Conservation (phyloP, 768 basidiomycete species). For the Kwoniella sp. region DNA sequence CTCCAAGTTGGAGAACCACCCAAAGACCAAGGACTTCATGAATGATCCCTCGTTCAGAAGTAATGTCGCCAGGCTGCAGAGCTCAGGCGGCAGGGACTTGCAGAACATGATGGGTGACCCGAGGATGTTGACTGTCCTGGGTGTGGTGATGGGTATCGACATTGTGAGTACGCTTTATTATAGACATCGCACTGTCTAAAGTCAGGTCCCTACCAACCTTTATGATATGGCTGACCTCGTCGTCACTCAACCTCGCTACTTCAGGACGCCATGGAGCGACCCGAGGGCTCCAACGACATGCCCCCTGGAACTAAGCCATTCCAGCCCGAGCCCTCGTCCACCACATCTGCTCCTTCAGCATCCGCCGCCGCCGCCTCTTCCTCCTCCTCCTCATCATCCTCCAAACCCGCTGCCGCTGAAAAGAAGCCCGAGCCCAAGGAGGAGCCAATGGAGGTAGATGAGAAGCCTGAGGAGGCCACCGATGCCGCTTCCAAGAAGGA, state of each 20-base stretch:
- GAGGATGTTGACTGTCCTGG: constrained; percentile 81
- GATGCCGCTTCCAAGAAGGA: constrained; percentile 74
- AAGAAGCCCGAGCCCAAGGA: constrained; percentile 52
- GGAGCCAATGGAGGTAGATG: constrained; percentile 59
- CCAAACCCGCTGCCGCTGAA: constrained; percentile 57
- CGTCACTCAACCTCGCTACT: too few species aligned
- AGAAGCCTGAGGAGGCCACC: constrained; percentile 63
- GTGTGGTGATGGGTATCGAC: constrained; percentile 90
- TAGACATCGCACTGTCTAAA: too few species aligned
- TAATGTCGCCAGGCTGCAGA: constrained; percentile 59
- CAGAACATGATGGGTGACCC: constrained; percentile 71
- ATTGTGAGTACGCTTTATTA: constrained; percentile 61
- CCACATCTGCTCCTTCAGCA: constrained; percentile 47
- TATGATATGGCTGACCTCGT: constrained; percentile 5
- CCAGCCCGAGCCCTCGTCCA: constrained; percentile 54
- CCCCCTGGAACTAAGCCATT: constrained; percentile 61
- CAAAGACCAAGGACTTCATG: constrained; percentile 79
- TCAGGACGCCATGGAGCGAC: constrained; percentile 72
- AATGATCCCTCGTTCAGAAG: constrained; percentile 80
- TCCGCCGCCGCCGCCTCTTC: constrained; percentile 56
- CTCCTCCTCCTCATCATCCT: constrained; percentile 41
- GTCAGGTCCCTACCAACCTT: too few species aligned
- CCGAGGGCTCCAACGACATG: constrained; percentile 79
- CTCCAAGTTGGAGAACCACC: constrained; percentile 81
- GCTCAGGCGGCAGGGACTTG: constrained; percentile 38